phyloP scores from a whole-genome alignment of 768 basidiomycete genomes.

The Clitopilus passeckerianus region DNA sequence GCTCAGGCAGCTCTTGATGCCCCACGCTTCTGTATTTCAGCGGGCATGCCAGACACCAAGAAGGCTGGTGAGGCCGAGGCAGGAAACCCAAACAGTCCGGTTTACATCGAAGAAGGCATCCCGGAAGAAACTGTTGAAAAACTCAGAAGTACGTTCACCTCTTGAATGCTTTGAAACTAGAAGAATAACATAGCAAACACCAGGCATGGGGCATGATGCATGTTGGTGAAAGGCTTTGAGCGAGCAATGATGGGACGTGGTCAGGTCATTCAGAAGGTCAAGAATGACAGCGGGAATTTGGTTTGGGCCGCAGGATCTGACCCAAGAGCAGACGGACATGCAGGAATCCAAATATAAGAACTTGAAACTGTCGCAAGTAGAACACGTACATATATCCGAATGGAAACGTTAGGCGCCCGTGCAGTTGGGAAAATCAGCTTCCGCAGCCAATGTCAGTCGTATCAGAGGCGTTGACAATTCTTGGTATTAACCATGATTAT shows the following conservation, averaged over 20 bases:
- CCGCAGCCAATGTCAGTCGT: neutral
- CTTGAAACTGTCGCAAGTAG: neutral
- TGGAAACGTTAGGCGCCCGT: neutral
- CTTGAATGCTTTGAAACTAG: neutral
- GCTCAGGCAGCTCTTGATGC: slow-evolving; percentile 90
- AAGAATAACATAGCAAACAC: slow-evolving; percentile 3
- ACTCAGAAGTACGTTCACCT: slow-evolving; percentile 51
- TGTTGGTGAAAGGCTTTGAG: slow-evolving; percentile 50
- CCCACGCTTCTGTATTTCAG: slow-evolving; percentile 94
- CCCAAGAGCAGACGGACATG: slow-evolving; percentile 83
- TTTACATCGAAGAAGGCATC: slow-evolving; percentile 88
- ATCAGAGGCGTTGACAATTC: slow-evolving; percentile 3
- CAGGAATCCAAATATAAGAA: slow-evolving; percentile 70
- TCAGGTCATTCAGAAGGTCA: slow-evolving; percentile 83
- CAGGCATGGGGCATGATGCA: slow-evolving; percentile 81
- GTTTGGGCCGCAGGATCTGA: slow-evolving; percentile 97
- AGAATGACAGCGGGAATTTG: slow-evolving; percentile 57
- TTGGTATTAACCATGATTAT: slow-evolving; percentile 5
- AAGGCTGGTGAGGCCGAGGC: slow-evolving; percentile 40
- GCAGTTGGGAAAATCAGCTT: neutral
- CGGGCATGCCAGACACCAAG: slow-evolving; percentile 64
- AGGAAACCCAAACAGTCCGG: slow-evolving; percentile 74
- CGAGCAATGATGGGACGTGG: slow-evolving; percentile 75
- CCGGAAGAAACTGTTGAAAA: slow-evolving; percentile 52
- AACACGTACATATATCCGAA: neutral